Evolutionary conservation across 2,329 filamentous ascomycete species (phyloP).

Genomic region (Colletotrichum scovillei): DNA sequence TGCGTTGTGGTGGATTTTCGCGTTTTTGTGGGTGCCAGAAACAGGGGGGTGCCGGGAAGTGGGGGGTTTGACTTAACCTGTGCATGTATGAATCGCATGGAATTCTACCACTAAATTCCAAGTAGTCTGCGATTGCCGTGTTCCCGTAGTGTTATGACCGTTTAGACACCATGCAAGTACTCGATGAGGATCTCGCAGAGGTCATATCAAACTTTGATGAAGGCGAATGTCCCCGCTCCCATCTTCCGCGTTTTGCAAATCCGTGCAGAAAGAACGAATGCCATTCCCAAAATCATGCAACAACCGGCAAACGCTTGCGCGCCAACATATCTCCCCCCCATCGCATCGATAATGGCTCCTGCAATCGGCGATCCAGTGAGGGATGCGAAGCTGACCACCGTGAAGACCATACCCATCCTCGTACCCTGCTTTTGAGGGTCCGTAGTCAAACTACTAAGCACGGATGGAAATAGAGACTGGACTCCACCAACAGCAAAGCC

Average conservation of each 20-base stretch:
- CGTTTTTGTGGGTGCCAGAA: no score
- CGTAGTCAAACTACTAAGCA: slow-evolving; percentile 51
- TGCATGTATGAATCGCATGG: no score
- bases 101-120: no score
- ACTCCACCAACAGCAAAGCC: slow-evolving; percentile 42
- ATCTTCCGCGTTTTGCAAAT: slow-evolving; percentile 30
- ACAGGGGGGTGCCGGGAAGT: no score
- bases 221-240: slow-evolving; percentile 5
- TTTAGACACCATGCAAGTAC: no score
- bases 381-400: slow-evolving; percentile 52
- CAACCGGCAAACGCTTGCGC: slow-evolving; percentile 39
- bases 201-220: slow-evolving; percentile 15
- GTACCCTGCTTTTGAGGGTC: slow-evolving; percentile 55
- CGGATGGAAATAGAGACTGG: slow-evolving; percentile 48
- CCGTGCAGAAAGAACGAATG: slow-evolving; percentile 33
- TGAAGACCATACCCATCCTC: slow-evolving; percentile 56
- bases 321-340: slow-evolving; percentile 37
- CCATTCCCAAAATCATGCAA: slow-evolving; percentile 32
- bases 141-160: no score
- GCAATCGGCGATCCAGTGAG: slow-evolving; percentile 53
- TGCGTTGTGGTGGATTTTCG: no score
- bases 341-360: slow-evolving; percentile 44
- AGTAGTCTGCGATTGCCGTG: no score
- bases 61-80: no score
- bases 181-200: no score